Conservation (phyloP, 1,284 basidiomycete species). For the Cutaneotrichosporon mucoides region DNA sequence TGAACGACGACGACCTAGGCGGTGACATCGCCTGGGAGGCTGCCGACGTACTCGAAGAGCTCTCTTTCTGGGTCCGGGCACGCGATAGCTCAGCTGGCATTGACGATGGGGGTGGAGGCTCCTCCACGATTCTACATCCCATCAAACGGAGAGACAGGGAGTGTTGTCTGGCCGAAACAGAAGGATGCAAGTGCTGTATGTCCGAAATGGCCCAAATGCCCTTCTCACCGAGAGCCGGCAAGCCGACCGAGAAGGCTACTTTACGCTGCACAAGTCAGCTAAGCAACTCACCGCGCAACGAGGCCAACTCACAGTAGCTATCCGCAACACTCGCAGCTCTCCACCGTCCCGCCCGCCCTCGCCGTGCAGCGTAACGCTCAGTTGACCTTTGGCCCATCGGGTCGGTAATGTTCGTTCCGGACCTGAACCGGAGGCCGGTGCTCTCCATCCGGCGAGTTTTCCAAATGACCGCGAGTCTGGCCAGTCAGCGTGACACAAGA, state of each 20-base stretch:
- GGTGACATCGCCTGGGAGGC: not conserved
- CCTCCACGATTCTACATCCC: not conserved
- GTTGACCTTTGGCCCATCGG: conserved; percentile 5
- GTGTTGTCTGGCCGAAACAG: conserved; percentile 8
- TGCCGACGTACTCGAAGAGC: no score
- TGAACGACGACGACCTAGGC: not conserved
- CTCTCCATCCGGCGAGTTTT: not conserved
- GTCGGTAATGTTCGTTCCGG: conserved; percentile 10
- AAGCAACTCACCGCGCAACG: no score
- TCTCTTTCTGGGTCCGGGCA: not conserved
- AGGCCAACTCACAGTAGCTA: not conserved
- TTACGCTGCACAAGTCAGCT: not conserved
- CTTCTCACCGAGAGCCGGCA: conserved; percentile 2
- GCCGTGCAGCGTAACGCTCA: conserved; percentile 9
- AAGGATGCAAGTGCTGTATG: conserved; percentile 19
- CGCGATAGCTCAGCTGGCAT: not conserved
- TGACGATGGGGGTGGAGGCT: not conserved
- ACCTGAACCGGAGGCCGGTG: conserved; percentile 3
- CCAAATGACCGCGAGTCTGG: conserved; percentile 4
- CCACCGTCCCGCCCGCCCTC: conserved; percentile 17
- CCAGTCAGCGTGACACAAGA: not conserved
- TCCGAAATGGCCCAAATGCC: conserved; percentile 10
- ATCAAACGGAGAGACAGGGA: conserved; percentile 9
- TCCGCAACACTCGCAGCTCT: conserved; percentile 10
- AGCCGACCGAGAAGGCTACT: conserved; percentile 5